Conservation (phyloP, 2,329 filamentous ascomycete genomes). For the Fusarium compactum region DNA sequence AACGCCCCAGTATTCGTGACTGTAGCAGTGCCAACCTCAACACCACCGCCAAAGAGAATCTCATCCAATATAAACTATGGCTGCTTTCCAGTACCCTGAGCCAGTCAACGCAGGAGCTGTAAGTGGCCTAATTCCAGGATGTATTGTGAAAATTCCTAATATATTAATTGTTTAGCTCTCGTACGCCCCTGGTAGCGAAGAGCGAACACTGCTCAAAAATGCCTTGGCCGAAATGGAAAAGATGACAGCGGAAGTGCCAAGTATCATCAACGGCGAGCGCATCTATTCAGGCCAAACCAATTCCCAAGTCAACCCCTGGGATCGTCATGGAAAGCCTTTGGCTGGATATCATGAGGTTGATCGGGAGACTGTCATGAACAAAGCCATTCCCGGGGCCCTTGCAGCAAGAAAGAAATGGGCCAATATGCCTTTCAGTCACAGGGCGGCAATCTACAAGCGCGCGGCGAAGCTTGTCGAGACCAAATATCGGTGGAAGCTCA, state of each 20-base stretch:
- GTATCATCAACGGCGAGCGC: conserved; percentile 11
- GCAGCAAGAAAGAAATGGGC: conserved; percentile 12
- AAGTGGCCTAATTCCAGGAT: neutral
- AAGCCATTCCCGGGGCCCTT: conserved; percentile 14
- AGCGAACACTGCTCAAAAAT: neutral
- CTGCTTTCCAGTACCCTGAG: conserved; percentile 8
- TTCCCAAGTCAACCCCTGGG: conserved; percentile 7
- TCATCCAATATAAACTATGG: neutral
- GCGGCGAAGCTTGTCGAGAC: conserved; percentile 3
- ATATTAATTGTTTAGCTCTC: neutral
- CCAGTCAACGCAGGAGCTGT: conserved; percentile 13
- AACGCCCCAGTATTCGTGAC: no score
- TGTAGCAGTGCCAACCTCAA: no score
- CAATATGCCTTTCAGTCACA: conserved; percentile 5
- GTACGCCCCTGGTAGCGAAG: conserved; percentile 3
- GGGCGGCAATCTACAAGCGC: conserved; percentile 11
- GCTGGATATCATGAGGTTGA: conserved; percentile 14
- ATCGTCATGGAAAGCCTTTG: neutral
- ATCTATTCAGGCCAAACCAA: conserved; percentile 11
- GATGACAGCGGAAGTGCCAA: neutral
- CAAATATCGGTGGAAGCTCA: conserved; percentile 8
- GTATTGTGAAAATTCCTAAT: neutral
- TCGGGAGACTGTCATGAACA: neutral
- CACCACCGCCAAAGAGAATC: no score
- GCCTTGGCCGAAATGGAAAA: conserved; percentile 10